phyloP scores from a whole-genome alignment of 2,329 filamentous ascomycete genomes.

The Mycogone perniciosa region DNA sequence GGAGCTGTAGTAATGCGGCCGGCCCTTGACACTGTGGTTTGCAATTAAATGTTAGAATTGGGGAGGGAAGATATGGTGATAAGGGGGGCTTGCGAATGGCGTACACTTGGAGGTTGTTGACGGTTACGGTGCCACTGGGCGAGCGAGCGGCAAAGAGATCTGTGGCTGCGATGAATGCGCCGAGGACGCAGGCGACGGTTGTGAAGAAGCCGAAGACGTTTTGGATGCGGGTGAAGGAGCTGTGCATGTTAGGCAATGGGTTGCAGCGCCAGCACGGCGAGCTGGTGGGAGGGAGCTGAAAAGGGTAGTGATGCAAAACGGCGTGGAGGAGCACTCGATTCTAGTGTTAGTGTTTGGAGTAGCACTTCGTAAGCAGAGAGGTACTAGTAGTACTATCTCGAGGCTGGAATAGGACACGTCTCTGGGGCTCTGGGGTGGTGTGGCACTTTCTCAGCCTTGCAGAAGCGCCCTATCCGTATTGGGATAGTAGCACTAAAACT shows the following conservation, averaged over 20 bases:
- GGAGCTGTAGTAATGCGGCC: constrained; percentile 90
- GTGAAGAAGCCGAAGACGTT: constrained; percentile 98
- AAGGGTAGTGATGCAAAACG: neutral
- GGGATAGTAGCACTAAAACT: neutral
- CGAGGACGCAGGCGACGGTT: constrained; percentile 79
- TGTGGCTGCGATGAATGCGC: constrained; percentile 71
- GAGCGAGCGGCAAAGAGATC: constrained; percentile 65
- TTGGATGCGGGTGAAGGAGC: constrained; percentile 75
- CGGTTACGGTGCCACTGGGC: constrained; percentile 54
- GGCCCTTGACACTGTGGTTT: constrained; percentile 64
- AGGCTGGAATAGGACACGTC: constrained; percentile 9
- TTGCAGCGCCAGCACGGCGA: constrained; percentile 1
- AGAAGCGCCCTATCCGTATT: neutral
- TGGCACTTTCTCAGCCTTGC: constrained; percentile 7
- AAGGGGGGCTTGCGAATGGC: neutral
- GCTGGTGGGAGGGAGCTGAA: neutral
- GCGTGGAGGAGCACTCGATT: no score
- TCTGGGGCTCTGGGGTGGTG: neutral
- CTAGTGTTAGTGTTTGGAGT: no score
- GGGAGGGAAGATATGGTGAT: constrained; percentile 16
- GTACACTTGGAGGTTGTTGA: constrained; percentile 82
- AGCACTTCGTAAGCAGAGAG: neutral
- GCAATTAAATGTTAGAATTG: neutral
- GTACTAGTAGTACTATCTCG: neutral
- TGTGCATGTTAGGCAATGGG: constrained; percentile 65